Evolutionary conservation across 768 basidiomycete genomes (phyloP).

Genomic region (Tulasnella sp.): DNA sequence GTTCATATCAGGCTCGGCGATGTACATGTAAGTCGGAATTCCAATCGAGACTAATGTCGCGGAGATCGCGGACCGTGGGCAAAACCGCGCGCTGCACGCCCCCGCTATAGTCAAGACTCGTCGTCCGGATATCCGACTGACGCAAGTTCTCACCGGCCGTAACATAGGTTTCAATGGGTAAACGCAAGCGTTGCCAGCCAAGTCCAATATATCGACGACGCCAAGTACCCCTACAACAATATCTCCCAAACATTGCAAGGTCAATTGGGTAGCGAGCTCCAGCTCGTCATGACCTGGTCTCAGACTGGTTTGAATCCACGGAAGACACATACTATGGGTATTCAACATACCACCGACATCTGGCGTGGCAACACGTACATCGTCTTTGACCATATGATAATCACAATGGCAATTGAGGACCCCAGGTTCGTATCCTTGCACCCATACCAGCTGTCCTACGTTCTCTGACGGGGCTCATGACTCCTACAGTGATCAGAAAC

Average conservation of each 20-base stretch:
- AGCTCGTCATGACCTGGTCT: not conserved
- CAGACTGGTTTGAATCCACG: not conserved
- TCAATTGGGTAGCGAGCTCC: not conserved
- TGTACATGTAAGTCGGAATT: slow-evolving; percentile 9
- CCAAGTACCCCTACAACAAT: not conserved
- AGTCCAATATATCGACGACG: not conserved
- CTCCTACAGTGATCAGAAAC: not conserved
- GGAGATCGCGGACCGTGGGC: not conserved
- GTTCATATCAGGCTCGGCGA: not conserved
- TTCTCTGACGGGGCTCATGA: not conserved
- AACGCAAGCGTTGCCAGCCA: not conserved
- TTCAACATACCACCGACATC: not conserved
- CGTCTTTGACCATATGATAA: slow-evolving; percentile 2
- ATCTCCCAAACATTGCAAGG: not conserved
- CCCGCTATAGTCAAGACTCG: not conserved
- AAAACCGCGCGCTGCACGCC: not conserved
- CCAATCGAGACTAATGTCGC: not conserved
- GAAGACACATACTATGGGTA: slow-evolving; percentile 4
- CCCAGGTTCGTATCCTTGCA: not conserved
- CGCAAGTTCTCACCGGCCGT: not conserved
- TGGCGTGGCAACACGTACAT: not conserved
- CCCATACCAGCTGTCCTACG: not conserved
- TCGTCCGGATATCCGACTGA: not conserved
- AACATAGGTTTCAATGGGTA: slow-evolving; percentile 11
- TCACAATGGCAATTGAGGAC: not conserved